These are phyloP conservation scores for Acrasis kona DNA, from an alignment of 78 protist genomes.

Conservation along the genomic window DNA sequence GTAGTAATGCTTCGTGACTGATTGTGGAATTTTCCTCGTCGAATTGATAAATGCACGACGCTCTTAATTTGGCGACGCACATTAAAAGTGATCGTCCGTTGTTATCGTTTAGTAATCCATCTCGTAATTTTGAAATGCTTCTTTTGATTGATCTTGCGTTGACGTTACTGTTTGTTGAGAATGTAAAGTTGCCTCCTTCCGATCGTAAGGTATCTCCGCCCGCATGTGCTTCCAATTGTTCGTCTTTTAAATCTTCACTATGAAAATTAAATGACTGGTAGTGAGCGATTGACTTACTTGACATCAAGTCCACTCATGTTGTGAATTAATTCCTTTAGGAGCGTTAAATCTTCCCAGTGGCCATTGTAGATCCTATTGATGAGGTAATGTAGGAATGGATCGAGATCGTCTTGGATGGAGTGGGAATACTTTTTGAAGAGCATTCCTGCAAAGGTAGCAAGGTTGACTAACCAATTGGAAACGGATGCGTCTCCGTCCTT, in stretches of 20 bases:
- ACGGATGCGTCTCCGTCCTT: conserved; percentile 15
- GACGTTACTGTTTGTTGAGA: too few species aligned
- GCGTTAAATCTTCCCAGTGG: not conserved
- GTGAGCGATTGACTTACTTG: too few species aligned
- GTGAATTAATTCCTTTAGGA: not conserved
- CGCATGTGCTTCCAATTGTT: not conserved
- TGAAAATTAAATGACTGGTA: too few species aligned
- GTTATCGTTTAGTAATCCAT: too few species aligned
- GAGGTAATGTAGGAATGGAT: conserved; percentile 5
- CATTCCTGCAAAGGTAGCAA: not conserved
- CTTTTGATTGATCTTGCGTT: not conserved
- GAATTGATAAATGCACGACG: too few species aligned
- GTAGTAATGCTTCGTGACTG: too few species aligned
- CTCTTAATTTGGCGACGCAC: too few species aligned
- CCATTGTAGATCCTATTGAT: not conserved
- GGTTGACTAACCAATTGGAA: conserved; percentile 2
- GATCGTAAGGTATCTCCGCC: not conserved
- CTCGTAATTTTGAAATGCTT: not conserved
- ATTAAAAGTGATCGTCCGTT: too few species aligned
- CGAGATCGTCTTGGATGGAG: not conserved
- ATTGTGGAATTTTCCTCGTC: too few species aligned
- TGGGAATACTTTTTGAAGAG: conserved; percentile 10
- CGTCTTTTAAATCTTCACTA: not conserved
- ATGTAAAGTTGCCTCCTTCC: not conserved
- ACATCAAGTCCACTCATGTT: not conserved